Percentiles rank a stretch among this genome's conserved stretches.
phyloP scores from a whole-genome alignment of 306 rosid genomes.

The Lathyrus sativus region DNA sequence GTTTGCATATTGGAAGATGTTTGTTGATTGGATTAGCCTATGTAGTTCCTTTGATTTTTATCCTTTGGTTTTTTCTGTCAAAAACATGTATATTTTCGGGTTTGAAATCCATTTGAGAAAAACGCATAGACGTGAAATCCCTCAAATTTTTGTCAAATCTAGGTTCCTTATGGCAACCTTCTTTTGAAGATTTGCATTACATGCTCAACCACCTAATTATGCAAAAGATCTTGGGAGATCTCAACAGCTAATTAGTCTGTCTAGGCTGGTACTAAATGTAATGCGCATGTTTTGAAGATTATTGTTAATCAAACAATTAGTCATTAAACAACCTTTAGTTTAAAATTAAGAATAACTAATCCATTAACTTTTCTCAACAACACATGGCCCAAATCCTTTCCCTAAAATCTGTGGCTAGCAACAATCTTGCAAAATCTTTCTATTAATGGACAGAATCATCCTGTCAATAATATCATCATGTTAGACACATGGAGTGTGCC shows the following conservation, averaged over 20 bases:
- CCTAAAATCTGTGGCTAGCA: not conserved
- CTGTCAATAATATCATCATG: constrained; percentile 16
- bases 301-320: too few relatives aligned
- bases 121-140: not conserved
- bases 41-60: not conserved
- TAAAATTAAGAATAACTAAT: not conserved
- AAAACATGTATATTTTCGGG: not conserved
- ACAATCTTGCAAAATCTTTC: constrained; percentile 23
- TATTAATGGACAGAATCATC: constrained; percentile 18
- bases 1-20: constrained; percentile 2
- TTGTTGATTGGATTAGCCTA: constrained; percentile 18
- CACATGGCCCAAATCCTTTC: constrained; percentile 26
- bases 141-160: not conserved
- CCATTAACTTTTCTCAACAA: not conserved
- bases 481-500: constrained; percentile 28
- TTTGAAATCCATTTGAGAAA: not conserved
- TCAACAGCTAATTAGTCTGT: not conserved
- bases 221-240: not conserved
- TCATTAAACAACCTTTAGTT: too few relatives aligned
- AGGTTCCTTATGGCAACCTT: not conserved
- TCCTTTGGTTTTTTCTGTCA: not conserved
- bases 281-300: too few relatives aligned
- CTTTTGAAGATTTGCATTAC: not conserved
- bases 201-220: not conserved
- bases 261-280: not conserved